Conservation (phyloP, 202 grass and related monocot species). For the Digitaria exilis region DNA sequence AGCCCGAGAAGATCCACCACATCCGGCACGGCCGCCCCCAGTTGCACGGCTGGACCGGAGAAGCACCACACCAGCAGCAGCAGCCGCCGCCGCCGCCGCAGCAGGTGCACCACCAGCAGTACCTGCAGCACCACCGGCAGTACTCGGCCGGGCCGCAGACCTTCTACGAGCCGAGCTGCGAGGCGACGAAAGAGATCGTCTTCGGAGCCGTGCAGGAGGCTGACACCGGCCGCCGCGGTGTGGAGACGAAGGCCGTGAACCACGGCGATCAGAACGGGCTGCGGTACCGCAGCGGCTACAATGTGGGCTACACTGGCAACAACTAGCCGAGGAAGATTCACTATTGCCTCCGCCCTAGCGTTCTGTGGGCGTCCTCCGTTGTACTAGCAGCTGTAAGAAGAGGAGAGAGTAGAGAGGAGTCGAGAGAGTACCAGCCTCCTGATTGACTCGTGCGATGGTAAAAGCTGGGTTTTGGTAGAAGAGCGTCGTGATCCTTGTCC, state of each 20-base stretch:
- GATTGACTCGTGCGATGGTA: conserved; percentile 18
- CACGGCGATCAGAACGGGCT: conserved; percentile 64
- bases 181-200: conserved; percentile 74
- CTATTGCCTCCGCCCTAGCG: conserved; percentile 7
- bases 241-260: conserved; percentile 64
- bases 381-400: conserved; percentile 36
- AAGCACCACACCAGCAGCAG: conserved; percentile 42
- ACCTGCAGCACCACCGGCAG: conserved; percentile 73
- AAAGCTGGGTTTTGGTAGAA: conserved; percentile 51
- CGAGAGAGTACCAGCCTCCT: conserved; percentile 6
- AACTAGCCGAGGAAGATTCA: conserved; percentile 21
- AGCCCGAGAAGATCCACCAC: conserved; percentile 80
- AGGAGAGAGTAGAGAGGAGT: not conserved
- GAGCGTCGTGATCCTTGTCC: conserved; percentile 19
- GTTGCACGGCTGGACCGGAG: conserved; percentile 51
- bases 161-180: conserved; percentile 75
- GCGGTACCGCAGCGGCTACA: conserved; percentile 56
- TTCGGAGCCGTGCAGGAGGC: conserved; percentile 90
- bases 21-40: conserved; percentile 58
- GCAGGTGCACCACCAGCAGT: conserved; percentile 69
- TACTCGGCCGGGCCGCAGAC: conserved; percentile 76
- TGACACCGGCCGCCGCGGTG: conserved; percentile 36
- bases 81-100: not conserved
- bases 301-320: conserved; percentile 50
- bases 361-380: conserved; percentile 31